Evolutionary conservation across 148 eudicot species (phyloP).

Genomic region (Euryodendron excelsum): DNA sequence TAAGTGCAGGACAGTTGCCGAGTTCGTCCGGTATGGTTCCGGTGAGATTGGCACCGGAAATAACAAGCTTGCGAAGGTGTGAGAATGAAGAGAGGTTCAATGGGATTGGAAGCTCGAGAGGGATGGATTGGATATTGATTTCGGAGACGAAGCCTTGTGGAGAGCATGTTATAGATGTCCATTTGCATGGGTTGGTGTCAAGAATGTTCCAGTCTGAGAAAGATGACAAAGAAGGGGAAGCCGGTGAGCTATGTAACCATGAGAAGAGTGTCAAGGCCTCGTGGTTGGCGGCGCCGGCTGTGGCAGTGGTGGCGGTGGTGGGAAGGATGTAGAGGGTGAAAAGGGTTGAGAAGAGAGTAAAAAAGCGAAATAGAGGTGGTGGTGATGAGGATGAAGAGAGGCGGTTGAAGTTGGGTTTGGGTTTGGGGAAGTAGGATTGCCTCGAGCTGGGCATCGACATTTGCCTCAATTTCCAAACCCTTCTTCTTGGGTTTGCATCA

Average conservation of each 20-base stretch:
- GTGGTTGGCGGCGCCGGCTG: constrained; percentile 16
- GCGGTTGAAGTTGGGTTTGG: background rate
- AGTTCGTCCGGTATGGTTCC: constrained; percentile 60
- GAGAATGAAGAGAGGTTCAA: constrained; percentile 44
- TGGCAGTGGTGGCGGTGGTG: constrained; percentile 19
- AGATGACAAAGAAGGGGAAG: constrained; percentile 11
- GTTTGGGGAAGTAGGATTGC: constrained; percentile 29
- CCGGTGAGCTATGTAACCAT: constrained; percentile 17
- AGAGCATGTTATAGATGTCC: constrained; percentile 67
- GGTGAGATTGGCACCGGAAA: constrained; percentile 67
- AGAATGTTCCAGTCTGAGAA: constrained; percentile 41
- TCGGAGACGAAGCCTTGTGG: constrained; percentile 40
- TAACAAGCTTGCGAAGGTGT: constrained; percentile 39
- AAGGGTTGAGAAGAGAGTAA: constrained; percentile 9
- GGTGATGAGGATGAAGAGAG: constrained; percentile 11
- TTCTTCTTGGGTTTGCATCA: constrained; percentile 46
- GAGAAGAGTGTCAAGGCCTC: constrained; percentile 15
- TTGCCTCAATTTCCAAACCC: constrained; percentile 62
- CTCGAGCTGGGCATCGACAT: constrained; percentile 53
- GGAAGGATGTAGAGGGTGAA: constrained; percentile 19
- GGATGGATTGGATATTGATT: constrained; percentile 44
- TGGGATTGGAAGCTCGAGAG: constrained; percentile 51
- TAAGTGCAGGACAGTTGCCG: constrained; percentile 44
- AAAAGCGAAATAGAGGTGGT: constrained; percentile 5
- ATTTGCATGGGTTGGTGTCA: constrained; percentile 71